phyloP scores from a whole-genome alignment of 2,329 filamentous ascomycete species.

The Colletotrichum zoysiae region DNA sequence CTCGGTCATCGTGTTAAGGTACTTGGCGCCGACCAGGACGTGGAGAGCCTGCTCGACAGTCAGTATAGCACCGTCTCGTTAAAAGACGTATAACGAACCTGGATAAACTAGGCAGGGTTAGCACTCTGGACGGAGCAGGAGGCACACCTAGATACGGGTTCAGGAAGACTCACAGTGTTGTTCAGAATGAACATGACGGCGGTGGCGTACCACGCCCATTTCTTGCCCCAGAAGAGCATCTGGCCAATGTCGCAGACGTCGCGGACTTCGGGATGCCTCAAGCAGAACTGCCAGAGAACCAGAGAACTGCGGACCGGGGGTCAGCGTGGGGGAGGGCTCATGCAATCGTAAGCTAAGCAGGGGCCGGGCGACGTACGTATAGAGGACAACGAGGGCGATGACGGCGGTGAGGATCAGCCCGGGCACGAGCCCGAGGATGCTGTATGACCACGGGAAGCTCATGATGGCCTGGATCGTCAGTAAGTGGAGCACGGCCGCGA shows the following conservation, averaged over 20 bases:
- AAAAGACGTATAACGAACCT: neutral
- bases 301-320: slow-evolving; percentile 45
- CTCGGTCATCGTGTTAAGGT: slow-evolving; percentile 88
- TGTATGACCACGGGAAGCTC: slow-evolving; percentile 96
- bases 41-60: slow-evolving; percentile 73
- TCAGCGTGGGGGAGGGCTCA: slow-evolving; percentile 18
- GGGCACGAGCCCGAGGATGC: slow-evolving; percentile 86
- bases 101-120: slow-evolving; percentile 29
- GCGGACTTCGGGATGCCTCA: slow-evolving; percentile 89
- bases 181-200: slow-evolving; percentile 93
- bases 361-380: slow-evolving; percentile 64
- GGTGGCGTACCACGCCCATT: slow-evolving; percentile 76
- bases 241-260: slow-evolving; percentile 97
- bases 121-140: neutral
- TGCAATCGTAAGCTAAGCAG: slow-evolving; percentile 40
- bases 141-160: neutral
- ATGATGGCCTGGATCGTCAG: slow-evolving; percentile 73
- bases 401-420: slow-evolving; percentile 84
- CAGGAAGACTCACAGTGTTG: slow-evolving; percentile 71
- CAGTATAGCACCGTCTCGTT: neutral
- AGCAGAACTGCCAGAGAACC: slow-evolving; percentile 83
- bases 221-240: slow-evolving; percentile 89
- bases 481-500: neutral
- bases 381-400: slow-evolving; percentile 82
- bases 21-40: slow-evolving; percentile 86